phyloP scores from a whole-genome alignment of 768 basidiomycete genomes.

The Auriscalpium microsporum region DNA sequence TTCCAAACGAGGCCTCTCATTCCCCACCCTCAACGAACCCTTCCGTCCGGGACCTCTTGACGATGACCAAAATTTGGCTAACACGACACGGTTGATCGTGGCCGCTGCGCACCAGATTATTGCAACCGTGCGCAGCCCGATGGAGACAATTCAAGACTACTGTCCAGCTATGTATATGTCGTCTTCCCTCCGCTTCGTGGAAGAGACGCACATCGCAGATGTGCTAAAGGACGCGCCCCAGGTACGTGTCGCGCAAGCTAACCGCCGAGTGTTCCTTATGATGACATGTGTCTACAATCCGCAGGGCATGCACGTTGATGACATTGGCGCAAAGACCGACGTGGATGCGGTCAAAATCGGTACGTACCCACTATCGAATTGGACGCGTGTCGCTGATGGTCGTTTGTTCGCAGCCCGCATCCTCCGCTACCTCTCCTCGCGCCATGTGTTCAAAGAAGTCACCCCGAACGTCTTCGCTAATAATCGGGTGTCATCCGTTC shows the following conservation, averaged over 20 bases:
- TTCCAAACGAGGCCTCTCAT: constrained; percentile 1
- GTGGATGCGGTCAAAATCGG: constrained; percentile 1
- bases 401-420: constrained; percentile 23
- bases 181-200: neutral
- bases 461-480: constrained; percentile 30
- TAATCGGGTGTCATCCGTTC: constrained; percentile 28
- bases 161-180: neutral
- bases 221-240: neutral
- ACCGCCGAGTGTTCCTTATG: neutral
- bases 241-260: neutral
- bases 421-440: constrained; percentile 30
- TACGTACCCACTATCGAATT: neutral
- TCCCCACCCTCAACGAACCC: constrained; percentile 1
- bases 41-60: neutral
- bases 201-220: constrained; percentile 1
- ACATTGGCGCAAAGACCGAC: constrained; percentile 1
- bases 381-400: neutral
- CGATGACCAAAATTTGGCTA: neutral
- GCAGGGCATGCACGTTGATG: constrained; percentile 7
- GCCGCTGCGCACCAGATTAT: constrained; percentile 3
- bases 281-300: neutral
- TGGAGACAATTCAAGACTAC: neutral
- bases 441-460: constrained; percentile 32
- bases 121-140: neutral
- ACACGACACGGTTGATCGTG: neutral